phyloP scores from a whole-genome alignment of 192 early-diverging fungal species.

The Glomus cerebriforme region DNA sequence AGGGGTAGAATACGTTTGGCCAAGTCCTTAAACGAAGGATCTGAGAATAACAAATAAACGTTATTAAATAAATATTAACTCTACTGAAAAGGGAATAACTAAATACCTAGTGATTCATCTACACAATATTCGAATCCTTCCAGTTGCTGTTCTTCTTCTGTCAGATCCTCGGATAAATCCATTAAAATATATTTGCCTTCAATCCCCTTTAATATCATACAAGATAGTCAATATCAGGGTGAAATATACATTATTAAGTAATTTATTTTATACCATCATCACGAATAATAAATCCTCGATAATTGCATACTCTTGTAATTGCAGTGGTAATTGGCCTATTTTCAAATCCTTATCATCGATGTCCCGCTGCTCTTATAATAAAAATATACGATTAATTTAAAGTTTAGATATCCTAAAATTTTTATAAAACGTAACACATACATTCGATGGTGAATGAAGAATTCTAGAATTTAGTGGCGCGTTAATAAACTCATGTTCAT shows the following conservation, averaged over 20 bases:
- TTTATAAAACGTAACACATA: neutral
- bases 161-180: conserved; percentile 36
- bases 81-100: neutral
- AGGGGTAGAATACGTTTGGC: conserved; percentile 79
- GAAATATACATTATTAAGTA: neutral
- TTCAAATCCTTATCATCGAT: conserved; percentile 21
- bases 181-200: conserved; percentile 74
- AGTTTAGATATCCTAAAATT: neutral
- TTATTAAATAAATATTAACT: neutral
- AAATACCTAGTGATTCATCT: conserved; percentile 3
- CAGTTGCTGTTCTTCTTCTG: conserved; percentile 44
- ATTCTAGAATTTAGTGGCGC: conserved; percentile 12
- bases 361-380: conserved; percentile 12
- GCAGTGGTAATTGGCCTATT: conserved; percentile 45
- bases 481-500: conserved; percentile 1
- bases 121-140: conserved; percentile 16
- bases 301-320: conserved; percentile 77
- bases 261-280: conserved; percentile 62
- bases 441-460: neutral
- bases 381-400: neutral
- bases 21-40: conserved; percentile 70
- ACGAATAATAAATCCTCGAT: conserved; percentile 91
- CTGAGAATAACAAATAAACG: conserved; percentile 33
- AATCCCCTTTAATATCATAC: conserved; percentile 60
- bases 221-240: conserved; percentile 4